These are phyloP conservation scores for Penicillium sp. DNA, from an alignment of 2,329 filamentous ascomycete genomes.

Conservation along the genomic window DNA sequence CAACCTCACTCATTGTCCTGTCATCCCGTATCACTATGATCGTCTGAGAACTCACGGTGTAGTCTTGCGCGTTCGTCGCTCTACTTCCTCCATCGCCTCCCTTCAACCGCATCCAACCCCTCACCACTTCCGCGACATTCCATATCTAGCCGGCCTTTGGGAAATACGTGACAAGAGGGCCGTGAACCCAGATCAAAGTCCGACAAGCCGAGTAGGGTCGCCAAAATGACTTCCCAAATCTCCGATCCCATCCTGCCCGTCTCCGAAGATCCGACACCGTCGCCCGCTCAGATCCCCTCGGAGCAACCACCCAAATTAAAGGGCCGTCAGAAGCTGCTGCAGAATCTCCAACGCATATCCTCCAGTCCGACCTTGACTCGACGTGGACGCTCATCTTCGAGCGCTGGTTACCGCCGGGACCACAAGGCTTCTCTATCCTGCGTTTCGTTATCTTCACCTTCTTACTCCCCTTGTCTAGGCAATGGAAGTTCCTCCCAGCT, in stretches of 20 bases:
- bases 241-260: constrained; percentile 33
- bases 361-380: constrained; percentile 73
- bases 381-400: constrained; percentile 63
- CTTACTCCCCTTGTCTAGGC: constrained; percentile 56
- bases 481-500: constrained; percentile 58
- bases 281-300: constrained; percentile 37
- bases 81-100: neutral
- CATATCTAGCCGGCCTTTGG: neutral
- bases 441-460: constrained; percentile 59
- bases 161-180: neutral
- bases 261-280: constrained; percentile 35
- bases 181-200: neutral
- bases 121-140: neutral
- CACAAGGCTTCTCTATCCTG: constrained; percentile 66
- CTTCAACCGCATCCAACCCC: neutral
- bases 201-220: neutral
- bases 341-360: constrained; percentile 76
- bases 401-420: constrained; percentile 63
- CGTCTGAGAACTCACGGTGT: constrained; percentile 5
- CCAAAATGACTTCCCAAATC: constrained; percentile 33
- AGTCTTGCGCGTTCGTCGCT: constrained; percentile 4
- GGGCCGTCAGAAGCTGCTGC: constrained; percentile 68
- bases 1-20: neutral
- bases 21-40: constrained; percentile 5
- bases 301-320: constrained; percentile 61